Evolutionary conservation across 1,139 yeast species (phyloP), one percentile per base, ranked within the genome.

Genomic region (Zhuliangozyma blackwelliae): DNA sequence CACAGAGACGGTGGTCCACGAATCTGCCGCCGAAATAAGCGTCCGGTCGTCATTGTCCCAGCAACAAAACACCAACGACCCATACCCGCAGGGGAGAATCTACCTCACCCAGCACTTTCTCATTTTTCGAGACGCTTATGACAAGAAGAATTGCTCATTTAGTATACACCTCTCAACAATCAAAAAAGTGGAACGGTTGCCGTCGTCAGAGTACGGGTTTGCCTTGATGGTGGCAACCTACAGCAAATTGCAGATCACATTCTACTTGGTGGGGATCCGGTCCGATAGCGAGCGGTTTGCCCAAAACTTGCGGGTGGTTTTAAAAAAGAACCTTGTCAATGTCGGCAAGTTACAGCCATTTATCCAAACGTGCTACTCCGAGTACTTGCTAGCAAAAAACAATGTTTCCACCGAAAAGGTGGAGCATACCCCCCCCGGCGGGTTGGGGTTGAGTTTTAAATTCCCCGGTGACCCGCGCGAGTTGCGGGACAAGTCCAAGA

Each of bases 381-480:
- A 92, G 54, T 90, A 86, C 54, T 66, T 89, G 32, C 64, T 86
- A 33, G 71, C 77, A 12, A 82, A 82, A 47, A 83, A 83, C 52
- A 67, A 73, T 38, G 56, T 68, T 2, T 58, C 76, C 31, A 52
- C 54, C 36, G 76, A 75, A 44, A 65, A 61, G 39, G 59, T 72
- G 28, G 70, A 72, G 4, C 51, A 57, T n/a, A 71, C 81, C 1
- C 96, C 97, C 0, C 65, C 72, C 3, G 94, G 94, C 20, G 98
- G 98, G 1, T 65, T 90, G 30, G 98, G 97, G 0, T 75, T 84
- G 51, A 64, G 63, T 21, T 89, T 78, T 61, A 84, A 85, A 48
- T 94, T 83, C 55, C 98, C 98, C 0, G 98, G 98, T 0, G 88
- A 87, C 54, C 77, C 95, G 2, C 74, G 75, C 43, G 83, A 82